Evolutionary conservation across 1,284 basidiomycete genomes (phyloP).

Genomic region (Apiotrichum gamsii): DNA sequence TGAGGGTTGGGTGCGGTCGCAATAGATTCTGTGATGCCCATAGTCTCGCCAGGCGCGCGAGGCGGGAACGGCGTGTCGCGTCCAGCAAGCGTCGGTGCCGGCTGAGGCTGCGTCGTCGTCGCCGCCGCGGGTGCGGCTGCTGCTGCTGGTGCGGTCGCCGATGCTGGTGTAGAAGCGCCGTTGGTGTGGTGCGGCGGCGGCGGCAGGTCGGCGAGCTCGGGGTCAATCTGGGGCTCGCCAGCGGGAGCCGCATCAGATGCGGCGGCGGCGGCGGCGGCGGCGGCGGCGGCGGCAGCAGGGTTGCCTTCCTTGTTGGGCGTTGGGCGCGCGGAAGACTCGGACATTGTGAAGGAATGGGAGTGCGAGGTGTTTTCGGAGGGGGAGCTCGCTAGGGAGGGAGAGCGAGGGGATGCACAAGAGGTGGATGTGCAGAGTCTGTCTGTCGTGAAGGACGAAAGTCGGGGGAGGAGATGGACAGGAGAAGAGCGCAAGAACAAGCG

Average conservation of each 20-base stretch:
- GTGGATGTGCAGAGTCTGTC: no score
- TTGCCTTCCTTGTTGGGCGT: constrained; percentile 8
- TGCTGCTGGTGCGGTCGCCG: constrained; percentile 3
- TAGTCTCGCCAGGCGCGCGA: constrained; percentile 20
- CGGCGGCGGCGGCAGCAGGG: background rate
- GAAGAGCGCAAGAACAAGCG: no score
- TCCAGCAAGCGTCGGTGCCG: background rate
- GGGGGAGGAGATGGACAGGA: no score
- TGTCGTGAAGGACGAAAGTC: no score
- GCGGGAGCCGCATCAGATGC: no score
- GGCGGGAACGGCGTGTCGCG: constrained; percentile 12
- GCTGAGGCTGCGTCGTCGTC: background rate
- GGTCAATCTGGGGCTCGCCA: constrained; percentile 28
- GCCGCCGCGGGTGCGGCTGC: background rate
- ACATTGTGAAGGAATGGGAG: constrained; percentile 3
- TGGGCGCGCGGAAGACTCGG: constrained; percentile 6
- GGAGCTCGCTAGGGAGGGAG: background rate
- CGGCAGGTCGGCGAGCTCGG: constrained; percentile 33
- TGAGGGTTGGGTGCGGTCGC: constrained; percentile 39
- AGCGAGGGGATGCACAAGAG: background rate
- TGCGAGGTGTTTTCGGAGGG: background rate
- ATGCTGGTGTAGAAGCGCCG: constrained; percentile 4
- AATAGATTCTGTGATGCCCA: constrained; percentile 37
- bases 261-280: background rate
- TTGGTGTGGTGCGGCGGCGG: constrained; percentile 24